Evolutionary conservation across 495 filamentous ascomycete genomes (phyloP), one percentile per base, ranked within the genome.

Genomic region (Hypoxylon lienhwacheense): DNA sequence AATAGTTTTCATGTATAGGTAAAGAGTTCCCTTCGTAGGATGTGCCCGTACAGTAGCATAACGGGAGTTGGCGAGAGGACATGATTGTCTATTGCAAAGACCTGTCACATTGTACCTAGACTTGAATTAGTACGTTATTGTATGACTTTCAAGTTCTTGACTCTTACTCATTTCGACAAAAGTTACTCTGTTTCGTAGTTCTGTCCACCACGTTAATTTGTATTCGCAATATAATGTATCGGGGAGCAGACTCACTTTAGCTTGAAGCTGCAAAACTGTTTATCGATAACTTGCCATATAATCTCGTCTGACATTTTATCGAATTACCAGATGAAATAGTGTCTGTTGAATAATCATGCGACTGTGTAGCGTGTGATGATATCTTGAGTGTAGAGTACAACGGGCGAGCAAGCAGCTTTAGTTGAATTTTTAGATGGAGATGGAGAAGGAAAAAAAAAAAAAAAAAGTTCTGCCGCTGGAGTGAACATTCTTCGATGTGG

Each of bases 201-300:
- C 88, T 87, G 58, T 49, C n/a, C 4, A 25, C 31, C 32, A 64
- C 36, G 60, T 55, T 36, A 56, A 60, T 55, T 53, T 21, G 24
- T 44, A 42, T 22, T 55, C 45, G 29, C 37, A 15, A 24, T 40
- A 45, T 8, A 43, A 21, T 21, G 33, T 36, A 7, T 41, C 31
- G 19, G 12, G 8, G n/a, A 33, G 33, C 37, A 39, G 8, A 73
- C 80, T 68, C 74, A 93, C 88, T 97, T 97, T 54, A 97, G 78
- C 64, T 97, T 97, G 76, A 91, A 97, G 37, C 89, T 85, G 73
- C 93, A 98, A 69, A 97, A 96, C 71, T 96, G 89, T 72, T 97
- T 85, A 12, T 51, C 35, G 21, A 96, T 95, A 47, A 95, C 84
- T 64, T 91, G 86, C 93, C 93, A 98, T 62, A 98, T 89, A 59